Conservation (phyloP, 2,329 filamentous ascomycete species). For the Metarhizium brunneum region DNA sequence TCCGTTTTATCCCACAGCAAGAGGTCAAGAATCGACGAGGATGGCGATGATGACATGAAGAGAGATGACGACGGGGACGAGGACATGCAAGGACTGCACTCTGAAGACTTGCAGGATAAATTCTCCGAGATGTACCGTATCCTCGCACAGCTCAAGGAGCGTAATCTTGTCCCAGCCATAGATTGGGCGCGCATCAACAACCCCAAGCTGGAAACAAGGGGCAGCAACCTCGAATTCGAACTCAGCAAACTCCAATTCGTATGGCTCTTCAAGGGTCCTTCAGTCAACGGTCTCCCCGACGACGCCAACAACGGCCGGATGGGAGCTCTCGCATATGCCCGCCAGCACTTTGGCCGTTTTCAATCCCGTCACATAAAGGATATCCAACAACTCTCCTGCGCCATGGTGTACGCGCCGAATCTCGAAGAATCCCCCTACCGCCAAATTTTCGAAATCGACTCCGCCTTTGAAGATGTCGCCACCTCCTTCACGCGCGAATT, state of each 20-base stretch:
- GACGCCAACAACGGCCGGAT: constrained; percentile 44
- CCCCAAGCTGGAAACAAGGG: constrained; percentile 62
- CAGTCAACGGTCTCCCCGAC: constrained; percentile 45
- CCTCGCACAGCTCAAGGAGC: constrained; percentile 63
- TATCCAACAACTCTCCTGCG: constrained; percentile 71
- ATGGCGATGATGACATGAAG: constrained; percentile 24
- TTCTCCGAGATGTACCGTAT: constrained; percentile 91
- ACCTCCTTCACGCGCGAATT: constrained; percentile 90
- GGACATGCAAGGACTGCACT: constrained; percentile 17
- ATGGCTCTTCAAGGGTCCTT: constrained; percentile 66
- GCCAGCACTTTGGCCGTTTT: constrained; percentile 65
- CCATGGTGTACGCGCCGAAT: constrained; percentile 71
- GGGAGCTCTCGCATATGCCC: constrained; percentile 68
- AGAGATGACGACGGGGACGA: constrained; percentile 15
- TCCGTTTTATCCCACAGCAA: constrained; percentile 7
- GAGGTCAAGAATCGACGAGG: constrained; percentile 16
- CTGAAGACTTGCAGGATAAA: constrained; percentile 58
- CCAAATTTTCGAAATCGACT: constrained; percentile 64
- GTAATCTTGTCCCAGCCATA: constrained; percentile 76
- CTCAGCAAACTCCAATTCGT: constrained; percentile 84
- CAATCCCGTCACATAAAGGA: constrained; percentile 66
- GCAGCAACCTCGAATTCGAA: constrained; percentile 93
- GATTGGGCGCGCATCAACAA: constrained; percentile 72
- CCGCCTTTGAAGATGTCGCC: constrained; percentile 74
- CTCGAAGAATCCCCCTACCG: constrained; percentile 68